Evolutionary conservation across 1,284 basidiomycete species (phyloP), one percentile per base, ranked within the genome.

Genomic region (Ceratobasidium sp.): DNA sequence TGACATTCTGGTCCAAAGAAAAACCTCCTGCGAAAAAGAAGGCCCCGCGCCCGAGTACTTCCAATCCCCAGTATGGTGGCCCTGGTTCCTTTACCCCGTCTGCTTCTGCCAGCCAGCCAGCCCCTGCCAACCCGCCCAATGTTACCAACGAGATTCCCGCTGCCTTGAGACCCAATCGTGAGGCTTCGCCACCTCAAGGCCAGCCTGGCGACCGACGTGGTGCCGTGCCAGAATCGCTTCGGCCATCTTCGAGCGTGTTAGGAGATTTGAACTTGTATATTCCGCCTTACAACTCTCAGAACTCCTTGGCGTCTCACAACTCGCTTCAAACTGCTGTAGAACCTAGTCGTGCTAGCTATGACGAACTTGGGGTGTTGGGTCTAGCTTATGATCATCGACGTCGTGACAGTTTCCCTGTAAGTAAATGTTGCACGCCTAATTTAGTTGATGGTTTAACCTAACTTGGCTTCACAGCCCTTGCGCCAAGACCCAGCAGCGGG

Each of bases 1-100:
- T 98, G 80, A 98, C 96, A 0, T 98, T 96, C 83, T 98, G 92
- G 89, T 95, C 94, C 3, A 96, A 96, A 81, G 91, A 90, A 81
- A 88, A 90, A 56, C 85, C 89, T 4, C 92, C 92, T 24, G 88
- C 88, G 79, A 92, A 90, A 82, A 92, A 89, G 78, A 76, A 81
- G 16, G 81, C 84, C n/a, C 81, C 85, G 22, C 90, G 87, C 79
- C 80, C 84, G 37, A 81, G 85, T 5, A 85, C 85, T 75, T 81
- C 81, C 51, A 87, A 86, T 77, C 88, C 85, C 68, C 87, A 90
- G 73, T 94, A 93, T 78, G 90, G 88, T 34, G 92, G 92, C 0
- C 89, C 90, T 27, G 92, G 92, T 46, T 87, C 86, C 29, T 94
- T 94, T 79, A 84, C 88, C 19, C 88, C 92, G 0, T 83, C 86